Evolutionary conservation across 2,329 filamentous ascomycete species (phyloP), one percentile per base, ranked within the genome.

Genomic region (Sarocladium oryzae): DNA sequence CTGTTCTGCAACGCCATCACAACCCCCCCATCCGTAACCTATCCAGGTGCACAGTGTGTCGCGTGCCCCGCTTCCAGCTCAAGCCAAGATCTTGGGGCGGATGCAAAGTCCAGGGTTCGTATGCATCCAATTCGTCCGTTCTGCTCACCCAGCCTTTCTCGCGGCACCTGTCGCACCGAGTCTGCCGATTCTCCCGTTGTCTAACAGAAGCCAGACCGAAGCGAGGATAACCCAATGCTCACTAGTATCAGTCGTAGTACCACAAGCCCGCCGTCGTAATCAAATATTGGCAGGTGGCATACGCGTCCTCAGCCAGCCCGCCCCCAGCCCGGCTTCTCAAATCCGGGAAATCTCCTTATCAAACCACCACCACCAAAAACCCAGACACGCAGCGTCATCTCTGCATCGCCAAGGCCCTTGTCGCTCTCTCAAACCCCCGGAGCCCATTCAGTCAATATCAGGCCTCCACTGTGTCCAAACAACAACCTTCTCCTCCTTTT

Each of bases 61-160:
- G 46, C 32, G 46, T 49, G 46, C 46, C 46, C 46, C 46, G 46
- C 46, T 49, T 24, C 46, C 46, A 15, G 7, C 26, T 48, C 43
- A 4, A 33, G 40, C 43, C 26, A 48, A 32, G n/a, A 5, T 16
- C 26, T 33, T 21, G n/a, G 18, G 26, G 26, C n/a, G 37, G 20
- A 43, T 10, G 40, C 21, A 28, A 37, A 16, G n/a, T n/a, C 13
- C 23, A 26, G 21, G 8, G n/a, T 43, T 24, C 23, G 40, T 9
- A 15, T 5, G 40, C 21, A 43, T 43, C 40, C 21, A 28, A 40
- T 40, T 40, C 37, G 16, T 41, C 40, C 40, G n/a, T 30, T n/a
- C 16, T 23, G 9, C 9, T 41, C 37, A 41, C 4, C 40, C 37
- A 21, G 28, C 28, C 28, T 30, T 40, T 28, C 40, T 43, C 40